These are phyloP conservation scores for Ophiostoma australiae DNA, from an alignment of 2,329 filamentous ascomycete genomes.

Conservation along the genomic window DNA sequence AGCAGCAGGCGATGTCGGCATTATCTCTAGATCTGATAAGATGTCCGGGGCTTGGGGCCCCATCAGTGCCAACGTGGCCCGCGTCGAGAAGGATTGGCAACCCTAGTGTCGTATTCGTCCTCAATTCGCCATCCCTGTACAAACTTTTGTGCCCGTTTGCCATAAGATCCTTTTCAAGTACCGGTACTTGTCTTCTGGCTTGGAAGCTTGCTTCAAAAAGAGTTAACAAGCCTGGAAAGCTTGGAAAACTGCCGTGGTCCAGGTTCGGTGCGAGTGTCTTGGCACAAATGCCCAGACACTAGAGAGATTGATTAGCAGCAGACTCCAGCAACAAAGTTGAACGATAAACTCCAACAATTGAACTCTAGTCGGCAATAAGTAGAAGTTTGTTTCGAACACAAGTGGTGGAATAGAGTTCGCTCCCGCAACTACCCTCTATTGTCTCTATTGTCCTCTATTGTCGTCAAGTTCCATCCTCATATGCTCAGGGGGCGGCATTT, in stretches of 20 bases:
- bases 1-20: constrained; percentile 39
- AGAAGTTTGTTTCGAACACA: too few relatives aligned
- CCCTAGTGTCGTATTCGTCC: constrained; percentile 4
- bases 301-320: not conserved
- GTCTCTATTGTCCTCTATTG: not conserved
- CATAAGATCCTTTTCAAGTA: not conserved
- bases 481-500: constrained; percentile 13
- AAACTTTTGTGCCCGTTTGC: not conserved
- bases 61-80: constrained; percentile 16
- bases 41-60: constrained; percentile 32
- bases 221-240: constrained; percentile 2
- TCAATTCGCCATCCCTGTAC: not conserved
- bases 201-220: not conserved
- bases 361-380: too few relatives aligned
- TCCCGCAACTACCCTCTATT: not conserved
- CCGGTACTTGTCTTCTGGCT: not conserved
- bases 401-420: not conserved
- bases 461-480: not conserved
- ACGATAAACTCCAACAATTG: not conserved
- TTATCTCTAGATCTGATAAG: constrained; percentile 54
- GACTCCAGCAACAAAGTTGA: not conserved
- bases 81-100: constrained; percentile 9
- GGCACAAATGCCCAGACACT: not conserved
- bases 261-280: constrained; percentile 5
- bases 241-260: constrained; percentile 13